Evolutionary conservation across 129 eudicot species (phyloP).

Genomic region (Escallonia herrerae): DNA sequence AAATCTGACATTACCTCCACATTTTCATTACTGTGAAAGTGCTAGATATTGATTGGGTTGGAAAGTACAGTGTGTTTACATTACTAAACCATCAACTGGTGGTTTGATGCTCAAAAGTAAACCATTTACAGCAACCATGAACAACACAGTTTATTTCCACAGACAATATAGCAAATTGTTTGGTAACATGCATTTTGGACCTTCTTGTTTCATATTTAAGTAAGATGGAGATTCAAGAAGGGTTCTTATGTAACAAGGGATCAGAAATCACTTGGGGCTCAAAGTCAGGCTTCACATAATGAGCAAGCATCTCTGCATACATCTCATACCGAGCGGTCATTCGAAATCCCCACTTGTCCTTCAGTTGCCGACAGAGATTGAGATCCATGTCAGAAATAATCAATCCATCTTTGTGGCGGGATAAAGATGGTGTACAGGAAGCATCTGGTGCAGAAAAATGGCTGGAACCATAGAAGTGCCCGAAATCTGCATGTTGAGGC

Average conservation of each 20-base stretch:
- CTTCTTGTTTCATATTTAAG: no score
- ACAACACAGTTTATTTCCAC: no score
- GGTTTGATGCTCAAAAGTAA: no score
- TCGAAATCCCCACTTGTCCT: slow-evolving; percentile 97
- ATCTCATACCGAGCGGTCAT: slow-evolving; percentile 89
- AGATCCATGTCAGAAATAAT: slow-evolving; percentile 89
- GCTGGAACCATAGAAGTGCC: slow-evolving; percentile 95
- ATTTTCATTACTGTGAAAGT: no score
- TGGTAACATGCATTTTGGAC: no score
- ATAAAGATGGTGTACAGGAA: slow-evolving; percentile 85
- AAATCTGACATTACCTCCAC: no score
- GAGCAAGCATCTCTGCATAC: slow-evolving; percentile 69
- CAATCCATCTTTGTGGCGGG: slow-evolving; percentile 71
- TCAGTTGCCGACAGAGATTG: slow-evolving; percentile 81
- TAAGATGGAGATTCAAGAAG: slow-evolving; percentile 5
- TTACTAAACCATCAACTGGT: no score
- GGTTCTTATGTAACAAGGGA: slow-evolving; percentile 66
- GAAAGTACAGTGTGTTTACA: no score
- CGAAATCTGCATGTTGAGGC: slow-evolving; percentile 93
- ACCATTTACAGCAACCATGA: no score
- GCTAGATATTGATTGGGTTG: no score
- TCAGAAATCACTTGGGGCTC: slow-evolving; percentile 90
- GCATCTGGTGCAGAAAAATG: slow-evolving; percentile 93
- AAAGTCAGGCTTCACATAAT: slow-evolving; percentile 67
- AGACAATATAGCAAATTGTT: no score